Evolutionary conservation across 352 stramenopile species (phyloP).

Genomic region (Globisporangium cederbergense): DNA sequence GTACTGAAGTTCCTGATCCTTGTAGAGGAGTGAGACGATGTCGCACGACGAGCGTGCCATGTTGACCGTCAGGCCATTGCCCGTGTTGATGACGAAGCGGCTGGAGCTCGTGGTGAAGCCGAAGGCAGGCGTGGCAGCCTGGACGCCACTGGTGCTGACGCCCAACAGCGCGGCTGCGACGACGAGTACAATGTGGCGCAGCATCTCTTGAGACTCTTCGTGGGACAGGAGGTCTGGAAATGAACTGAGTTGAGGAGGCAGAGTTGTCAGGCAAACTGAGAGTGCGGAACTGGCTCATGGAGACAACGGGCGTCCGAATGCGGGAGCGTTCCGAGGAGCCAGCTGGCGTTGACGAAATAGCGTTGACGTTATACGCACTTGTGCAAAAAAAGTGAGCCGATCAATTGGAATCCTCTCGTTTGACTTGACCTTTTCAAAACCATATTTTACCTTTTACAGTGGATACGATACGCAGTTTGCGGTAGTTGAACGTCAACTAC

Average conservation of each 20-base stretch:
- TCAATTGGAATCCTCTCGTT: too few species aligned
- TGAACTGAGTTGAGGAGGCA: not conserved
- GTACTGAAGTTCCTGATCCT: constrained; percentile 47
- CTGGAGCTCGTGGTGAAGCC: constrained; percentile 31
- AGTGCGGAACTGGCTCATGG: not conserved
- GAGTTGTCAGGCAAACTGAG: not conserved
- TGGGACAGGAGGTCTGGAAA: not conserved
- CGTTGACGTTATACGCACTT: too few species aligned
- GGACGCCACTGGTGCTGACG: not conserved
- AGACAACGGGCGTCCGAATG: not conserved
- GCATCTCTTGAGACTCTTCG: not conserved
- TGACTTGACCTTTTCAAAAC: too few species aligned
- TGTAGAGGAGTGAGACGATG: constrained; percentile 50
- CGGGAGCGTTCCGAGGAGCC: not conserved
- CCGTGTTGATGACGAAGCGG: constrained; percentile 43
- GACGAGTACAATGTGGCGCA: not conserved
- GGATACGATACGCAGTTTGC: too few species aligned
- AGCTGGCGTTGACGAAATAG: not conserved
- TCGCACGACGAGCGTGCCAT: constrained; percentile 41
- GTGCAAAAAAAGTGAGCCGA: too few species aligned
- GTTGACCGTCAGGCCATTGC: constrained; percentile 33
- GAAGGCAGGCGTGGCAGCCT: constrained; percentile 26
- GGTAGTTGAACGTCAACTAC: too few species aligned
- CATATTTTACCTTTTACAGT: too few species aligned
- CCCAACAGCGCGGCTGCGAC: not conserved